Conservation (phyloP, 202 grass and related monocot species). For the Bolboschoenoplectus hybrid region DNA sequence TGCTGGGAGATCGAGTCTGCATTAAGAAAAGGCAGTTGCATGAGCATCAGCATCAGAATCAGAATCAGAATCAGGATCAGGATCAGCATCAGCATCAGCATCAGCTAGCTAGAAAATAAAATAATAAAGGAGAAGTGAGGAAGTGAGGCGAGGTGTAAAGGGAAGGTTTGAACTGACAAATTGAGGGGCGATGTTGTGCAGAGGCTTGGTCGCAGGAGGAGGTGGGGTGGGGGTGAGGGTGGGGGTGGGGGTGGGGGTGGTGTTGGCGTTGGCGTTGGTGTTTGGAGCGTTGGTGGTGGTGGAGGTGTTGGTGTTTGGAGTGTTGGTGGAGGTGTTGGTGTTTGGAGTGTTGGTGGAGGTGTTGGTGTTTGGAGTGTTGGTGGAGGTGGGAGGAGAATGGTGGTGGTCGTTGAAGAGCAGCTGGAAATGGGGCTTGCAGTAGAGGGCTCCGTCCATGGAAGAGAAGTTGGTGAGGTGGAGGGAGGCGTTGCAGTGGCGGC, state of each 20-base stretch:
- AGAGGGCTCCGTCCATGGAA: conserved; percentile 81
- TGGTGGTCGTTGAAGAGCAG: conserved; percentile 52
- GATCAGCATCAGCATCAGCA: too few relatives aligned
- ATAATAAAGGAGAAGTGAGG: neutral
- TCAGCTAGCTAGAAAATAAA: too few relatives aligned
- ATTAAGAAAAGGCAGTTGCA: neutral
- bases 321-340: neutral
- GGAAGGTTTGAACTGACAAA: conserved; percentile 46
- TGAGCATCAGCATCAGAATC: neutral
- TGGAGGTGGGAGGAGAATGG: conserved; percentile 23
- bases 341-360: neutral
- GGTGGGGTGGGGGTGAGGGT: neutral
- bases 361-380: neutral
- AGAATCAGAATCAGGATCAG: too few relatives aligned
- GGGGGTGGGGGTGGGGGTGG: neutral
- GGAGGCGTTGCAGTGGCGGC: conserved; percentile 90
- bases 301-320: too few relatives aligned
- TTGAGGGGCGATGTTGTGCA: conserved; percentile 56
- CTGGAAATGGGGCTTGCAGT: conserved; percentile 96
- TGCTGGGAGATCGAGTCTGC: conserved; percentile 91
- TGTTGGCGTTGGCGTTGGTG: conserved; percentile 7
- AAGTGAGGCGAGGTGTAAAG: neutral
- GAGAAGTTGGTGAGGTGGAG: conserved; percentile 88
- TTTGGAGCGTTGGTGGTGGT: too few relatives aligned
- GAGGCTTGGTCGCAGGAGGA: conserved; percentile 41